Evolutionary conservation across 371 early-diverging fungal genomes (phyloP).

Genomic region (Quaeritorhiza haematococci): DNA sequence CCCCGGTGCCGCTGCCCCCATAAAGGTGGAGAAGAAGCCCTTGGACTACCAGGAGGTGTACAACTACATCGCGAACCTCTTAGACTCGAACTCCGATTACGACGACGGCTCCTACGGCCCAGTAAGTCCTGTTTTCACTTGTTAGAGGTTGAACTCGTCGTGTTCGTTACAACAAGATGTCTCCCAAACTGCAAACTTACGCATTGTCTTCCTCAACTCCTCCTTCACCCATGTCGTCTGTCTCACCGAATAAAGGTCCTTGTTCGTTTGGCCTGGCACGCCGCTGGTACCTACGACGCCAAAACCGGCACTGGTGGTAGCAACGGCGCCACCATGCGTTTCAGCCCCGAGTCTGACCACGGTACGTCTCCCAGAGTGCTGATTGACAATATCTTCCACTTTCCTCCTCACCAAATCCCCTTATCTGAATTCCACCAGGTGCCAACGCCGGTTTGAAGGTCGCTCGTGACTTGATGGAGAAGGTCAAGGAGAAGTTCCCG

Average conservation of each 20-base stretch:
- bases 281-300: constrained; percentile 85
- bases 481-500: constrained; percentile 76
- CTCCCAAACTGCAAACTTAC: constrained; percentile 8
- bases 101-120: constrained; percentile 93
- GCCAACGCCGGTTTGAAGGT: constrained; percentile 84
- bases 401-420: not conserved
- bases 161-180: constrained; percentile 14
- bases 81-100: not conserved
- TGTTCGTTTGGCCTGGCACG: constrained; percentile 77
- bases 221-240: constrained; percentile 76
- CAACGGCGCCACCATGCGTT: constrained; percentile 84
- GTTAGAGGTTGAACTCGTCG: not conserved
- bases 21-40: constrained; percentile 10
- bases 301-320: constrained; percentile 81
- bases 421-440: too few species aligned
- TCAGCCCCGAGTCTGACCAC: constrained; percentile 65
- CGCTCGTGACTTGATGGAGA: constrained; percentile 54
- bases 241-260: constrained; percentile 85
- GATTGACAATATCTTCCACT: not conserved
- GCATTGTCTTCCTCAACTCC: constrained; percentile 14
- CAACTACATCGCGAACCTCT: not conserved
- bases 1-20: constrained; percentile 1
- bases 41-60: constrained; percentile 29
- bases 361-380: constrained; percentile 31
- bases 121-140: constrained; percentile 34